Conservation (phyloP, 306 rosid species). For the peach (Prunus persica) region DNA sequence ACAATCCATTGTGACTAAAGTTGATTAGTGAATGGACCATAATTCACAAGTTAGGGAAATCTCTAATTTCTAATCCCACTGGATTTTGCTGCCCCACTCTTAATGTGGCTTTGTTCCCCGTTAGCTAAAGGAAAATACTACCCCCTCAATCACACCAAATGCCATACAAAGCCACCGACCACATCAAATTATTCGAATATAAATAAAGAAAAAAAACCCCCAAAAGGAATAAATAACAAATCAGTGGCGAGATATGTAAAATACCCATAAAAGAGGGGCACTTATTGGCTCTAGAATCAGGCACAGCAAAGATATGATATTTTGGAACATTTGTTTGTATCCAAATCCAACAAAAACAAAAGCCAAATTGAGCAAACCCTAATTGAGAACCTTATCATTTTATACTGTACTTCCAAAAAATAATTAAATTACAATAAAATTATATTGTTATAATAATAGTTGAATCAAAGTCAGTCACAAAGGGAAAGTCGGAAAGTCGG, state of each 20-base stretch:
- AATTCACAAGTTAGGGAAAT: not conserved
- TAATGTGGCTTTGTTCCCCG: not conserved
- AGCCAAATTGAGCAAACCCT: slow-evolving; percentile 19
- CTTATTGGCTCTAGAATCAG: not conserved
- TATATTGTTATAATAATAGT: not conserved
- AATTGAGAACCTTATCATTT: slow-evolving; percentile 40
- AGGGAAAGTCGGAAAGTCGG: not conserved
- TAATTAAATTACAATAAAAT: not conserved
- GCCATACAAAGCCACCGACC: not conserved
- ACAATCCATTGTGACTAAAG: no score
- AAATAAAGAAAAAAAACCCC: not conserved
- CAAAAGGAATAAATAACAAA: not conserved
- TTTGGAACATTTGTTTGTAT: not conserved
- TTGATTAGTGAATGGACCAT: no score
- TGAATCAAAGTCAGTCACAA: not conserved
- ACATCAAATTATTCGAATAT: slow-evolving; percentile 1
- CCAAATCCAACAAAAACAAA: not conserved
- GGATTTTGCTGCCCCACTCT: not conserved
- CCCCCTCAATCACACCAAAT: not conserved
- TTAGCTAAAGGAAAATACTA: not conserved
- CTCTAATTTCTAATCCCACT: not conserved
- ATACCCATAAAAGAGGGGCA: not conserved
- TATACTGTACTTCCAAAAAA: not conserved
- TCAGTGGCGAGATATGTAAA: not conserved
- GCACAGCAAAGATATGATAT: no score